Percentiles rank a stretch among this genome's conserved stretches.
Conservation (phyloP, 202 grass and related monocot species). For the Carex arenaria region DNA sequence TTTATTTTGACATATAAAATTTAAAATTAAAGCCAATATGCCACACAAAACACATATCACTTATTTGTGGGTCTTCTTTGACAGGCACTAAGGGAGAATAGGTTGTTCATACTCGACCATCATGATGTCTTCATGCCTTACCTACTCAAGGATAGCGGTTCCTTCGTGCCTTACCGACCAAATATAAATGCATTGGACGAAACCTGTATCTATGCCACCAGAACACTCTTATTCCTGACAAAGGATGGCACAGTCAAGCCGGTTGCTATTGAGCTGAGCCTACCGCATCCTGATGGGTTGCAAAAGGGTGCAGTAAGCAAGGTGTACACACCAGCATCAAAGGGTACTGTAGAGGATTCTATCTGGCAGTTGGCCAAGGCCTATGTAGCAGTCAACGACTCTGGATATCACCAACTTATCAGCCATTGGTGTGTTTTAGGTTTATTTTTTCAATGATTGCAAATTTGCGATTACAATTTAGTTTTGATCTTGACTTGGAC, state of each 20-base stretch:
- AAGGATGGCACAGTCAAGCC: conserved; percentile 77
- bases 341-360: conserved; percentile 20
- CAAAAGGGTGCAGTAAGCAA: conserved; percentile 38
- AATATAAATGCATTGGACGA: conserved; percentile 47
- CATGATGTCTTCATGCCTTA: conserved; percentile 81
- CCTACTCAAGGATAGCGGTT: background rate
- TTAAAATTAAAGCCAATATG: no score
- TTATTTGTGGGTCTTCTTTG: conserved; percentile 13
- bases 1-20: no score
- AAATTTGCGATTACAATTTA: background rate
- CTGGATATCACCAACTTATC: conserved; percentile 88
- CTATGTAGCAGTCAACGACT: conserved; percentile 60
- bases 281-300: conserved; percentile 35
- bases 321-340: conserved; percentile 45
- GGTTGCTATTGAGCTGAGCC: conserved; percentile 77
- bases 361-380: conserved; percentile 80
- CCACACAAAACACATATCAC: no score
- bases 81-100: conserved; percentile 54
- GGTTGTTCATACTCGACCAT: conserved; percentile 87
- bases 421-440: conserved; percentile 68
- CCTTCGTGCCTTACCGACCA: background rate
- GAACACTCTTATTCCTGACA: conserved; percentile 68
- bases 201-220: conserved; percentile 69
- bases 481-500: background rate
- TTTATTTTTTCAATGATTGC: background rate